phyloP scores from a whole-genome alignment of 2,329 filamentous ascomycete genomes.

The Tolypocladium amazonense region DNA sequence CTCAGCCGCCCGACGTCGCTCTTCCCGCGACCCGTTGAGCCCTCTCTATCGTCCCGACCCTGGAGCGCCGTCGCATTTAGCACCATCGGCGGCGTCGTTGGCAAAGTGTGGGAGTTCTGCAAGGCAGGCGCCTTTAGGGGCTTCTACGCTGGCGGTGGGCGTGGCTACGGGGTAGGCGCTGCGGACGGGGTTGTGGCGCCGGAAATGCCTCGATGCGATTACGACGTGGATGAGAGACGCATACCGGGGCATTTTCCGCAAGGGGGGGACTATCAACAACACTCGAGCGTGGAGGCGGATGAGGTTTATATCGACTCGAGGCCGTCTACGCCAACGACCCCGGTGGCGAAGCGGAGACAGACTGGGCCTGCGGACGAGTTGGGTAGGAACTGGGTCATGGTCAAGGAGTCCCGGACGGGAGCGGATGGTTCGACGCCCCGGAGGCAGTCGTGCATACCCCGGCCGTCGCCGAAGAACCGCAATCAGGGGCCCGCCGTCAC shows the following conservation, averaged over 20 bases:
- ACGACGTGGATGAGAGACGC: constrained; percentile 13
- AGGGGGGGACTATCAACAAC: constrained; percentile 9
- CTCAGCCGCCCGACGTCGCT: constrained; percentile 19
- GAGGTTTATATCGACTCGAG: constrained; percentile 19
- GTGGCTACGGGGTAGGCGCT: constrained; percentile 48
- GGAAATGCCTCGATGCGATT: constrained; percentile 7
- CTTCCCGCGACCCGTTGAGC: constrained; percentile 18
- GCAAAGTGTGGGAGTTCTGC: constrained; percentile 81
- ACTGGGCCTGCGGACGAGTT: constrained; percentile 45
- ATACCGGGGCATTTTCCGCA: constrained; percentile 22
- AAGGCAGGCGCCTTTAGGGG: constrained; percentile 63
- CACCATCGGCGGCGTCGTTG: constrained; percentile 56
- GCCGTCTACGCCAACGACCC: constrained; percentile 31
- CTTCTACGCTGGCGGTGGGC: constrained; percentile 78
- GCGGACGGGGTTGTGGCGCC: constrained; percentile 15
- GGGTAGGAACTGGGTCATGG: constrained; percentile 61
- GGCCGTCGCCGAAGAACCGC: constrained; percentile 17
- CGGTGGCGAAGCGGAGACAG: constrained; percentile 43
- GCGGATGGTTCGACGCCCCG: constrained; percentile 13
- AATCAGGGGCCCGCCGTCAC: constrained; percentile 20
- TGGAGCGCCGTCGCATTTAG: constrained; percentile 52
- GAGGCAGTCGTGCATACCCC: constrained; percentile 11
- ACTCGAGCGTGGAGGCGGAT: constrained; percentile 9
- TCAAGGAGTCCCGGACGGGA: constrained; percentile 30
- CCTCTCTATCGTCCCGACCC: constrained; percentile 21